A percentile compares a stretch with the other conserved stretches of the same genome.
These are phyloP conservation scores for Pseudonitzschia delicatissima DNA, from an alignment of 108 stramenopile genomes.

Conservation along the genomic window DNA sequence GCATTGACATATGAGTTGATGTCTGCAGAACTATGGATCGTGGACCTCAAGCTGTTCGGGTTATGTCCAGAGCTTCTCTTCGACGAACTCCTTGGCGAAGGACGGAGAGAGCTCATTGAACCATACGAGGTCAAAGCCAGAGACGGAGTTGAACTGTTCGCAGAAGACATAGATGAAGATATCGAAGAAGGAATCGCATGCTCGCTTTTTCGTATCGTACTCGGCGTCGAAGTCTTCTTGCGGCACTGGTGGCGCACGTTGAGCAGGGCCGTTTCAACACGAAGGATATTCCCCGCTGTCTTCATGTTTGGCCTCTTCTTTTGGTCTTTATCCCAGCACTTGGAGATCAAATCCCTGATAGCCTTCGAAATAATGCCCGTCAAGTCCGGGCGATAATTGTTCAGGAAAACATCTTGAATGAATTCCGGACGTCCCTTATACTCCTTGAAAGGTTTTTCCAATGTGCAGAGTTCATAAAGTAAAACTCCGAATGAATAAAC, in stretches of 20 bases:
- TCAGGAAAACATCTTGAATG: conserved; percentile 30
- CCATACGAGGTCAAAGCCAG: background rate
- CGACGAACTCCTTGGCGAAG: background rate
- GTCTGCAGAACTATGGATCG: background rate
- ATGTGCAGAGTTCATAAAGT: conserved; percentile 47
- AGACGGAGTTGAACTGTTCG: background rate
- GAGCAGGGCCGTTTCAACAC: conserved; percentile 7
- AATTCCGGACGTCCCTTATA: conserved; percentile 40
- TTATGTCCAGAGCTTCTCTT: background rate
- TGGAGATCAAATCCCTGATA: conserved; percentile 38
- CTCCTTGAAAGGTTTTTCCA: conserved; percentile 42
- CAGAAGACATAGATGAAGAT: background rate
- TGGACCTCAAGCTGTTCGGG: background rate
- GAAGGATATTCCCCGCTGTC: conserved; percentile 31
- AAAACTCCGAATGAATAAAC: conserved; percentile 57
- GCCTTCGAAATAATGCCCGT: conserved; percentile 25
- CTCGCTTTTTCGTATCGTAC: background rate
- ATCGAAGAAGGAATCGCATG: background rate
- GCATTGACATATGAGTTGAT: background rate
- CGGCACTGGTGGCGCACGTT: background rate
- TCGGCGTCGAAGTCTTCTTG: background rate
- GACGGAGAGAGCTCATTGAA: background rate
- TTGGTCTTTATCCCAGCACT: conserved; percentile 43
- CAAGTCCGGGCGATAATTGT: conserved; percentile 36
- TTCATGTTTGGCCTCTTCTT: conserved; percentile 42